Conservation (phyloP, 371 early-diverging fungal genomes). For the Encephalitozoon hellem region DNA sequence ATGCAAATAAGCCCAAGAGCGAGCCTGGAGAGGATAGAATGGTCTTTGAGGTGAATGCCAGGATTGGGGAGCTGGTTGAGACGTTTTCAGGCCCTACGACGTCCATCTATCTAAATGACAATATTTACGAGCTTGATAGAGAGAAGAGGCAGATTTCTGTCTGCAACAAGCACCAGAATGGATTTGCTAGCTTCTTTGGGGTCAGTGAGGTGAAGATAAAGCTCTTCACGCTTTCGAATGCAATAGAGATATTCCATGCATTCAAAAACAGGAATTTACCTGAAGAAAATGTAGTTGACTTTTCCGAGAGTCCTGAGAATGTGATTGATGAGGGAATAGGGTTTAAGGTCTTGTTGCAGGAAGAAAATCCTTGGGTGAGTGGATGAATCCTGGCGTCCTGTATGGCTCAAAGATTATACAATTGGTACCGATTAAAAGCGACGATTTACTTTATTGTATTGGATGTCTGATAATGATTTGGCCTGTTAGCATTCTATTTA, state of each 20-base stretch:
- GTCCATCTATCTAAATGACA: conserved; percentile 2
- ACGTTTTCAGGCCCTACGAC: neutral
- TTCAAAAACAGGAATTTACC: neutral
- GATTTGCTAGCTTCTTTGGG: conserved; percentile 19
- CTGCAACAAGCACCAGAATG: conserved; percentile 3
- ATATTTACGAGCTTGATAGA: conserved; percentile 8
- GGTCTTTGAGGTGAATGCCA: neutral
- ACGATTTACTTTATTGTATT: neutral
- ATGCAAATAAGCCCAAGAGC: neutral
- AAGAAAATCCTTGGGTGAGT: conserved; percentile 25
- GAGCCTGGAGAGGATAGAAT: neutral
- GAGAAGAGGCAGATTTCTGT: conserved; percentile 12
- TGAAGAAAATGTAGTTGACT: neutral
- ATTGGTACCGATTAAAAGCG: neutral
- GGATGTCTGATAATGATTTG: neutral
- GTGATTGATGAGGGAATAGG: neutral
- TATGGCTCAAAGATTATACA: too few relatives aligned
- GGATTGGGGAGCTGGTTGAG: neutral
- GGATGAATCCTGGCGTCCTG: neutral
- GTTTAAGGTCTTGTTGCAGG: conserved; percentile 11
- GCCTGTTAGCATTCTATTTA: neutral
- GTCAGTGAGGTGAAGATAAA: conserved; percentile 5
- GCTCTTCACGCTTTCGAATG: conserved; percentile 12
- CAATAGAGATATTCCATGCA: conserved; percentile 20
- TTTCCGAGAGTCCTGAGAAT: neutral